Conservation (phyloP, 441 rosid genomes). For the Eruca vesicaria region DNA sequence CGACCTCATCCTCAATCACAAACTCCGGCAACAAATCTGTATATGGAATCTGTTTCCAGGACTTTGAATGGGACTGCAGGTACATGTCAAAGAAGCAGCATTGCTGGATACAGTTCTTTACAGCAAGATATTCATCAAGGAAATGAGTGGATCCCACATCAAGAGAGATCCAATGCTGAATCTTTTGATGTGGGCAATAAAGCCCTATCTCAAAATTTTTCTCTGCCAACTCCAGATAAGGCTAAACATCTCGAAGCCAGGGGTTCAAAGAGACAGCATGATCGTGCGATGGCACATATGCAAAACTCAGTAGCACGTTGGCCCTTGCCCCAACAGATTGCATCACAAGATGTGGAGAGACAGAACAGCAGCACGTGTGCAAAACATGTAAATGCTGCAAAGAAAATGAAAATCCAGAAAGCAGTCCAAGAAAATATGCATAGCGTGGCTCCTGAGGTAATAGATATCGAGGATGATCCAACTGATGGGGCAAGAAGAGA, state of each 20-base stretch:
- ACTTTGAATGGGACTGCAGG: slow-evolving; percentile 30
- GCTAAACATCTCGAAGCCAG: slow-evolving; percentile 39
- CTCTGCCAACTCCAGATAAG: slow-evolving; percentile 38
- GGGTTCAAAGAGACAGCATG: slow-evolving; percentile 51
- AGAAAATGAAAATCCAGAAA: slow-evolving; percentile 54
- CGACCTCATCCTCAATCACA: slow-evolving; percentile 30
- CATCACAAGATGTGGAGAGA: slow-evolving; percentile 32
- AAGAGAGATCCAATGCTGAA: slow-evolving; percentile 29
- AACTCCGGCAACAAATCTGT: slow-evolving; percentile 31
- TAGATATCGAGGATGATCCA: slow-evolving; percentile 37
- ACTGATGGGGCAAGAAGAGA: slow-evolving; percentile 33
- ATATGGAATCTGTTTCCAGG: slow-evolving; percentile 36
- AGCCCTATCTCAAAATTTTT: slow-evolving; percentile 26
- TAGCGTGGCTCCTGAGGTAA: slow-evolving; percentile 33
- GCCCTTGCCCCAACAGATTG: slow-evolving; percentile 39
- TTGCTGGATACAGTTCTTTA: slow-evolving; percentile 27
- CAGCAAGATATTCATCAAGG: slow-evolving; percentile 39
- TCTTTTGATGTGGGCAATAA: slow-evolving; percentile 39
- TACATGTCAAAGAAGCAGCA: slow-evolving; percentile 38
- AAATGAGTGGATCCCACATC: slow-evolving; percentile 35
- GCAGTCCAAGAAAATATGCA: slow-evolving; percentile 30
- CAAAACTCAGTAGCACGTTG: slow-evolving; percentile 34
- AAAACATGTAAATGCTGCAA: slow-evolving; percentile 34
- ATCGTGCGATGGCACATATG: slow-evolving; percentile 39
- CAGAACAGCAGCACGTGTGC: slow-evolving; percentile 26